A percentile compares a stretch with the other conserved stretches of the same genome.
phyloP scores from a whole-genome alignment of 768 basidiomycete species.

The Sistotremastrum niveocremeum region DNA sequence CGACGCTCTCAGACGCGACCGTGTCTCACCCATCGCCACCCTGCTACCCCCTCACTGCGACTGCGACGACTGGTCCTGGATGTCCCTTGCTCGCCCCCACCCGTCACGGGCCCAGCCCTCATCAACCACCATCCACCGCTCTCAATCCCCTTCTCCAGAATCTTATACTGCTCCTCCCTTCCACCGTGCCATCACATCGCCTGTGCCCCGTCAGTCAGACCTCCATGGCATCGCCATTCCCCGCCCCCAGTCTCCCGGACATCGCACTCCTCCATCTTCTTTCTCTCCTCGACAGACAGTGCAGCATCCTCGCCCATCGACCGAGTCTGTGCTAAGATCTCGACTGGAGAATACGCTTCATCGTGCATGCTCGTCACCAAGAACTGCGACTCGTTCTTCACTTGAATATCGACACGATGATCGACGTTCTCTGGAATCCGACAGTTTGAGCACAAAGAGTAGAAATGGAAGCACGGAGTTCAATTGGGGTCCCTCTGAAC shows the following conservation, averaged over 20 bases:
- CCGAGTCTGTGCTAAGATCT: too few relatives aligned
- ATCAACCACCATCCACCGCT: background rate
- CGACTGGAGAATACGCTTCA: too few relatives aligned
- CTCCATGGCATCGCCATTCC: conserved; percentile 34
- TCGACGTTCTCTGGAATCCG: too few relatives aligned
- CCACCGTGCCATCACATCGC: background rate
- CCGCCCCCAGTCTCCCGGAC: conserved; percentile 32
- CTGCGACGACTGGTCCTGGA: conserved; percentile 26
- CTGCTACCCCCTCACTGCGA: conserved; percentile 8
- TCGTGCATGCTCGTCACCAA: too few relatives aligned
- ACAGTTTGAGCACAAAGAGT: too few relatives aligned
- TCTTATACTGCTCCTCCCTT: background rate
- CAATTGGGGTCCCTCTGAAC: background rate
- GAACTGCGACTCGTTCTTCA: too few relatives aligned
- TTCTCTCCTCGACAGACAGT: too few relatives aligned
- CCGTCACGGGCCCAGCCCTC: background rate
- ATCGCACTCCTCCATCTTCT: conserved; percentile 27
- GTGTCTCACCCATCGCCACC: too few relatives aligned
- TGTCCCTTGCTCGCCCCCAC: conserved; percentile 7
- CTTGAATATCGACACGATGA: too few relatives aligned
- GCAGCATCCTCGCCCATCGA: too few relatives aligned
- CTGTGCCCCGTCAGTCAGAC: conserved; percentile 4
- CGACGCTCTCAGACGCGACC: conserved; percentile 35
- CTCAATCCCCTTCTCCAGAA: conserved; percentile 3
- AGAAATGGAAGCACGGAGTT: too few relatives aligned